Base-by-base conservation (phyloP, 192 early-diverging fungal species). In the Backusella australiensis region DNA sequence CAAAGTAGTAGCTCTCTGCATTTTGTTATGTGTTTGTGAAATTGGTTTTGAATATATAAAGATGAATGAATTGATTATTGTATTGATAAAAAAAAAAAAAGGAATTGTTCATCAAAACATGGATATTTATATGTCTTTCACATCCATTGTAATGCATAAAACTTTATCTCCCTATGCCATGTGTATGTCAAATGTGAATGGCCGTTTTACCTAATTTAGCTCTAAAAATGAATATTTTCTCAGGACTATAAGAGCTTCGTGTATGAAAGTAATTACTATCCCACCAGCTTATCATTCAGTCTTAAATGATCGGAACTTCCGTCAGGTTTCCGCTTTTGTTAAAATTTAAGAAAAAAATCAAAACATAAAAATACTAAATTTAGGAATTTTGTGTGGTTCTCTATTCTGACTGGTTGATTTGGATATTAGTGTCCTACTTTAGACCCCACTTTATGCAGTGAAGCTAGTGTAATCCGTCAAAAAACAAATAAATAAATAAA, bases 251-350 rank as follows among this genome's bases (percentile, higher is more conserved):
- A 49, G 26, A 14, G 56, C 56, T 29, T 23, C 56, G 26, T 29
- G 21, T 26, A 23, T 26, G 26, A 63, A 63, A 63, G 23, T 9
- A 29, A 63, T 63, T 63, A 63, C 29, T 63, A 63, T 63, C 56
- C 56, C 56, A 63, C 56, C 56, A 63, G 56, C 56, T 29, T 63
- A 63, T 29, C 23, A 63, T 63, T 63, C 56, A 63, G 56, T 63
- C 56, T 63, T 63, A 63, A 63, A 63, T 63, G 56, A 63, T 63
- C 56, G 56, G 56, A 63, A 63, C 56, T 29, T 63, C 56, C 56
- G 56, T 29, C 9, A 26, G 23, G 1, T 63, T 63, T 63, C 56
- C 56, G 21, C 4, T 14, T 63, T 63, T 63, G 56, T 63, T 29
- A 63, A 63, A 26, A 23, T 63, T 63, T 63, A 63, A 63, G 56